phyloP scores from a whole-genome alignment of 2,329 filamentous ascomycete species.

The Ophioceras dolichostomum region DNA sequence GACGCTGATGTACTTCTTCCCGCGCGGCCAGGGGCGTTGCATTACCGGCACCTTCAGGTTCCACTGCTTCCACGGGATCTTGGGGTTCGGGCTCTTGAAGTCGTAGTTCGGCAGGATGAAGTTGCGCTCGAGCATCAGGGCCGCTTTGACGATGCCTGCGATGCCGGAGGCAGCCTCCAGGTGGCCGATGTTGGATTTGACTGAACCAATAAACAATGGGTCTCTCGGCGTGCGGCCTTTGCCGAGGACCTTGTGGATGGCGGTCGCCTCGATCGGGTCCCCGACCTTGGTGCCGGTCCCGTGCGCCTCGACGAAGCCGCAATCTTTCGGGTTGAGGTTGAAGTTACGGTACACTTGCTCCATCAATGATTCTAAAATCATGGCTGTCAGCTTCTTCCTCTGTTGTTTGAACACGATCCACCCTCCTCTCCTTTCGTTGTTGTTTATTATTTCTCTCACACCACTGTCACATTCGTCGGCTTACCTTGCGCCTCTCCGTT shows the following conservation, averaged over 20 bases:
- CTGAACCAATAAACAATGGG: conserved; percentile 19
- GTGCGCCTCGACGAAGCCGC: conserved; percentile 37
- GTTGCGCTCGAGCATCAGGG: conserved; percentile 35
- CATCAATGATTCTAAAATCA: conserved; percentile 26
- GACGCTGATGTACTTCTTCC: conserved; percentile 36
- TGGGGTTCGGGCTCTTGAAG: conserved; percentile 34
- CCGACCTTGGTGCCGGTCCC: conserved; percentile 43
- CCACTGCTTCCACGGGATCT: conserved; percentile 36
- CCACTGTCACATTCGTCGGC: too few relatives aligned
- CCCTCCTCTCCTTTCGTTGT: too few relatives aligned
- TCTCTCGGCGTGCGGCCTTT: conserved; percentile 11
- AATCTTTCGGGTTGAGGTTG: conserved; percentile 24
- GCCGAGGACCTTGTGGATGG: conserved; percentile 23
- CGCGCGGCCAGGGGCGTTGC: conserved; percentile 31
- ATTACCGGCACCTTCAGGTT: conserved; percentile 32
- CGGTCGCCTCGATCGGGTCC: conserved; percentile 38
- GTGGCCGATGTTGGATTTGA: conserved; percentile 32
- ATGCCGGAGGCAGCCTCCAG: conserved; percentile 37
- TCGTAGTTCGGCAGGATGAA: conserved; percentile 37
- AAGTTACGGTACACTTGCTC: conserved; percentile 26
- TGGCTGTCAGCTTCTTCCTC: too few relatives aligned
- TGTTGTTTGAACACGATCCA: too few relatives aligned
- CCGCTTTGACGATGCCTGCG: conserved; percentile 36
- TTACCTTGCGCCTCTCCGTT: conserved; percentile 34
- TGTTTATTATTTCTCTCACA: too few relatives aligned